Evolutionary conservation across 2,329 filamentous ascomycete species (phyloP), one percentile per base, ranked within the genome.

Genomic region (Cordyceps pruinosa): DNA sequence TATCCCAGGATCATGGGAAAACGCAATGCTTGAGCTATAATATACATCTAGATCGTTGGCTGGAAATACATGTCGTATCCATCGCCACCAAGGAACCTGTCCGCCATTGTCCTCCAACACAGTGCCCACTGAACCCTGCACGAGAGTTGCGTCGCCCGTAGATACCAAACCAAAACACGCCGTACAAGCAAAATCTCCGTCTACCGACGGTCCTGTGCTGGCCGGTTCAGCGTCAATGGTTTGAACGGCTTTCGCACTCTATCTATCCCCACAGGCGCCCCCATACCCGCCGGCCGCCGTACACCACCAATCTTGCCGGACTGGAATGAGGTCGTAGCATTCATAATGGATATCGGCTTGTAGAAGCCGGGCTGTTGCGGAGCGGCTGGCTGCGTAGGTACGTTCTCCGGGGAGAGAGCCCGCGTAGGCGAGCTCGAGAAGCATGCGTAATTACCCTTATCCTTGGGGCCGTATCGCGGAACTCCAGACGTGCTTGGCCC

Each of bases 341-440:
- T 81, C 57, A 83, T 76, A n/a, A 70, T 72, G 6, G 76, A 66
- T 30, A 70, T 72, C 34, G 70, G 74, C 21, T 58, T 60, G 65
- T 15, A 67, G 64, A 28, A 64, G 57, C 7, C 23, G 2, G 52
- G 30, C 15, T 70, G 66, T 5, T 68, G 63, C 32, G 66, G 66
- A 19, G 67, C 61, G 1, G 61, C 64, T 6, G 65, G 49, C 15
- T 65, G 52, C 4, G 17, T 9, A 4, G 30, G 10, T 10, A 32
- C 17, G n/a, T 66, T 60, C 12, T 63, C 21, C 44, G 55, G 57
- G 49, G 57, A 64, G 54, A 59, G 63, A 60, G 67, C 66, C n/a
- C 66, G 65, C 3, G 72, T 67, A 4, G 82, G 81, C 19, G 82
- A 82, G 68, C 82, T 85, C 0, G 81, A 84, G 64, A 85, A 83